A percentile compares a stretch with the other conserved stretches of the same genome.
These are phyloP conservation scores for Mitragyna speciosa DNA, from an alignment of 257 asterid species.

Conservation along the genomic window DNA sequence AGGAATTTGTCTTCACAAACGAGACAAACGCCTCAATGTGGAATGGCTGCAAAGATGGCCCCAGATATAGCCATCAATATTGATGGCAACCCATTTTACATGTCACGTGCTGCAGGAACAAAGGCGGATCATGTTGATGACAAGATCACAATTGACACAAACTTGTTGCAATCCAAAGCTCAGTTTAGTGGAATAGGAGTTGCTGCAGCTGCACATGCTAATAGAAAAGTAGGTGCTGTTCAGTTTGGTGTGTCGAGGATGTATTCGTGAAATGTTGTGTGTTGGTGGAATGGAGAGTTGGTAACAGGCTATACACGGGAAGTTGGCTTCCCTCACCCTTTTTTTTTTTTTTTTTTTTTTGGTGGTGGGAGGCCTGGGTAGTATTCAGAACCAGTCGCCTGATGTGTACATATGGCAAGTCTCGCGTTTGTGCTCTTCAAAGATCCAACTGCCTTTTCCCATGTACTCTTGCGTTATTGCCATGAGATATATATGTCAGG, in stretches of 20 bases:
- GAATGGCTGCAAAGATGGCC: conserved; percentile 56
- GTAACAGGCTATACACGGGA: background rate
- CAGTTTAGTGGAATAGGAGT: conserved; percentile 58
- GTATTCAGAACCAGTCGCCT: background rate
- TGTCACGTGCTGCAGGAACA: conserved; percentile 41
- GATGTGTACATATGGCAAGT: conserved; percentile 9
- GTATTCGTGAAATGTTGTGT: conserved; percentile 22
- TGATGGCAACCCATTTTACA: conserved; percentile 55
- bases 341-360: background rate
- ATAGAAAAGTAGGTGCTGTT: conserved; percentile 39
- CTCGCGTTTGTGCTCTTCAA: background rate
- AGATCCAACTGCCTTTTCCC: conserved; percentile 4
- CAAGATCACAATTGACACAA: conserved; percentile 57
- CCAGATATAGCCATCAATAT: conserved; percentile 68
- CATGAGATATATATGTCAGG: background rate
- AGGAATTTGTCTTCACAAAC: conserved; percentile 33
- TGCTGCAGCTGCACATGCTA: conserved; percentile 37
- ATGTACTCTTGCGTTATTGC: background rate
- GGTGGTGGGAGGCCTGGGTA: background rate
- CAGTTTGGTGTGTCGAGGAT: conserved; percentile 41
- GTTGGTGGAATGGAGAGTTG: background rate
- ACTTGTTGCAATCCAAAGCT: conserved; percentile 60
- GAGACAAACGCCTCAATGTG: conserved; percentile 53
- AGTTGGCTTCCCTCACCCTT: too few species aligned
- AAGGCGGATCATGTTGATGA: conserved; percentile 45